Percentiles rank a stretch among this genome's conserved stretches.
These are phyloP conservation scores for Carallia brachiata DNA, from an alignment of 345 rosid species.

Conservation along the genomic window DNA sequence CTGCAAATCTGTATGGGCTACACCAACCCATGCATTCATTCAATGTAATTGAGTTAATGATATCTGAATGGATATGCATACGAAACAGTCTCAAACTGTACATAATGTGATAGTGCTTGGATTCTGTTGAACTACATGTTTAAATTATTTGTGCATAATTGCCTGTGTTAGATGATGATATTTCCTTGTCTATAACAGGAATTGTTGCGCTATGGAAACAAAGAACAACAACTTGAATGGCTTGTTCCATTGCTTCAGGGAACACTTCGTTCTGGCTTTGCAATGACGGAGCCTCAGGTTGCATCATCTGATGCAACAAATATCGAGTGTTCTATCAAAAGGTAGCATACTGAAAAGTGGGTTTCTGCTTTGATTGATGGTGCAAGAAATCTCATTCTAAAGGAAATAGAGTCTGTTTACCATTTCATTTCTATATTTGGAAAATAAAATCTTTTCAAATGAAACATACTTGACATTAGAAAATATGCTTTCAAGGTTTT, in stretches of 20 bases:
- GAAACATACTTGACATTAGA: neutral
- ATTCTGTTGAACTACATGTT: neutral
- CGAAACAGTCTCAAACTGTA: neutral
- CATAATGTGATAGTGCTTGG: neutral
- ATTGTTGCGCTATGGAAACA: slow-evolving; percentile 83
- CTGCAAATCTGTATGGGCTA: neutral
- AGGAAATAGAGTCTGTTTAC: neutral
- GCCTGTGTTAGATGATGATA: neutral
- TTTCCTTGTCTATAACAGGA: slow-evolving; percentile 43
- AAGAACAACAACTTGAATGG: slow-evolving; percentile 81
- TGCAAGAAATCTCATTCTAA: neutral
- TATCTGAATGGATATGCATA: neutral
- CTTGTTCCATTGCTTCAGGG: slow-evolving; percentile 93
- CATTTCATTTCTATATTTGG: neutral
- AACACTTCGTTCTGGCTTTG: slow-evolving; percentile 92
- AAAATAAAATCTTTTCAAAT: neutral
- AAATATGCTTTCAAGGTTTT: too few species aligned
- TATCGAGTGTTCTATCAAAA: slow-evolving; percentile 86
- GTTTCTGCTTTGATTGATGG: neutral
- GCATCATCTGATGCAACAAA: slow-evolving; percentile 99
- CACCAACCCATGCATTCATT: slow-evolving; percentile 5
- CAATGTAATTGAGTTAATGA: slow-evolving; percentile 6
- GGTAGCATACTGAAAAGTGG: slow-evolving; percentile 34
- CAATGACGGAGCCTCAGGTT: slow-evolving; percentile 99
- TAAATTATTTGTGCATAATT: neutral